Percentiles rank a stretch among this genome's conserved stretches.
These are phyloP conservation scores for Macrophomina pseudophaseolina DNA, from an alignment of 2,329 filamentous ascomycete genomes.

Conservation along the genomic window DNA sequence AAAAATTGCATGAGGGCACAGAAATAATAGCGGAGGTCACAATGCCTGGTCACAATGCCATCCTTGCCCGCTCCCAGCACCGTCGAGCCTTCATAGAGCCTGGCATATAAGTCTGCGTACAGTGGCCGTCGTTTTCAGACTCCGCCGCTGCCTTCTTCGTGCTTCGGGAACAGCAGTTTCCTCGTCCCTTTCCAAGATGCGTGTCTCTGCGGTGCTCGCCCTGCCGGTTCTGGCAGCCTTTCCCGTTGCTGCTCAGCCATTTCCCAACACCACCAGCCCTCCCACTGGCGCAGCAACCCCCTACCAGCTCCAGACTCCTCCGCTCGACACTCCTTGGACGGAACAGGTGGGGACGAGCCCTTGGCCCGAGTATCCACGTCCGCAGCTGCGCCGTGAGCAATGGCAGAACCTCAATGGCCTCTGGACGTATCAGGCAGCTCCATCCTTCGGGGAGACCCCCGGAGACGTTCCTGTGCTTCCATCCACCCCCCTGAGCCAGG, in stretches of 20 bases:
- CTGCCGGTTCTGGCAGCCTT: constrained; percentile 3
- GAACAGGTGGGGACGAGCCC: constrained; percentile 57
- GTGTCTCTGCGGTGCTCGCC: not conserved
- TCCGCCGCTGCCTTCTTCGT: not conserved
- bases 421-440: constrained; percentile 58
- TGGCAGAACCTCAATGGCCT: constrained; percentile 66
- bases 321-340: constrained; percentile 58
- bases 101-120: constrained; percentile 8
- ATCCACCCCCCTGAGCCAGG: constrained; percentile 51
- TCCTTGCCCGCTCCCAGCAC: constrained; percentile 15
- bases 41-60: constrained; percentile 2
- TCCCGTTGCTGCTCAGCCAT: not conserved
- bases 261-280: not conserved
- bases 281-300: constrained; percentile 31
- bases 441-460: constrained; percentile 35
- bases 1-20: constrained; percentile 17
- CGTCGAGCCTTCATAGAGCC: not conserved
- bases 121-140: not conserved
- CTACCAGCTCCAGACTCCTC: constrained; percentile 50
- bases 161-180: not conserved
- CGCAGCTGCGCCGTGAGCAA: constrained; percentile 58
- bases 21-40: not conserved
- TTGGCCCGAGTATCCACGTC: constrained; percentile 64
- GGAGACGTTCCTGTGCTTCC: constrained; percentile 47
- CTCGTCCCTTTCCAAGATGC: not conserved